Percentiles rank a stretch among this genome's conserved stretches.
These are phyloP conservation scores for Senecio squalidus DNA, from an alignment of 140 eudicot species.

Conservation along the genomic window DNA sequence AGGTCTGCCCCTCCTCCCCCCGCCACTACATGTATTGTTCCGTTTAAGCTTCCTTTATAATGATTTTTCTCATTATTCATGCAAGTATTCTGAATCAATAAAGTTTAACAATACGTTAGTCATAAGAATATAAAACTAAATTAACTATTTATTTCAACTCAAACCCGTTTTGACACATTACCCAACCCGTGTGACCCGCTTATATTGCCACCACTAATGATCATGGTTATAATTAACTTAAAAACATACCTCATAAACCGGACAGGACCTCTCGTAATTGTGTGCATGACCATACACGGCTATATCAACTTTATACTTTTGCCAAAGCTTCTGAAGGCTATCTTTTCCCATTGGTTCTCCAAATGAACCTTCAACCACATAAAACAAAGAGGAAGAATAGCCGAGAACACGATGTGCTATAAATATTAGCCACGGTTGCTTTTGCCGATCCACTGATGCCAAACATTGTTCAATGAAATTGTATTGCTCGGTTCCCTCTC, in stretches of 20 bases:
- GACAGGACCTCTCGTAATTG: conserved; percentile 40
- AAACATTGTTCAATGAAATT: conserved; percentile 32
- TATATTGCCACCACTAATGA: neutral
- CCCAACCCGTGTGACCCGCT: neutral
- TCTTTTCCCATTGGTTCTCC: conserved; percentile 37
- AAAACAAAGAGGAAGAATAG: conserved; percentile 25
- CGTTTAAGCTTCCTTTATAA: conserved; percentile 29
- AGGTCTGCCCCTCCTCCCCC: conserved; percentile 41
- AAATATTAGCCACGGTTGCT: conserved; percentile 39
- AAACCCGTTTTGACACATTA: too few relatives aligned
- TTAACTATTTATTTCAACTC: too few relatives aligned
- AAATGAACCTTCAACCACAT: conserved; percentile 24
- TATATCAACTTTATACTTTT: conserved; percentile 39
- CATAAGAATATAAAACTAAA: neutral
- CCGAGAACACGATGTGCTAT: conserved; percentile 34
- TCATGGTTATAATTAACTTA: neutral
- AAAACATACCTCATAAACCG: conserved; percentile 34
- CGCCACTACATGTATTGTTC: conserved; percentile 46
- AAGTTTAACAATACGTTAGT: neutral
- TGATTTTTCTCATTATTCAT: conserved; percentile 19
- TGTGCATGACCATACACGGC: conserved; percentile 39
- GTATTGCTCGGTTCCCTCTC: conserved; percentile 37
- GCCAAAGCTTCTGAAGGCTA: conserved; percentile 34
- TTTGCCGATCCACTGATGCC: conserved; percentile 31
- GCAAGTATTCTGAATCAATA: conserved; percentile 30